These are phyloP conservation scores for Termitomyces sp. DNA, from an alignment of 768 basidiomycete genomes.

Conservation along the genomic window DNA sequence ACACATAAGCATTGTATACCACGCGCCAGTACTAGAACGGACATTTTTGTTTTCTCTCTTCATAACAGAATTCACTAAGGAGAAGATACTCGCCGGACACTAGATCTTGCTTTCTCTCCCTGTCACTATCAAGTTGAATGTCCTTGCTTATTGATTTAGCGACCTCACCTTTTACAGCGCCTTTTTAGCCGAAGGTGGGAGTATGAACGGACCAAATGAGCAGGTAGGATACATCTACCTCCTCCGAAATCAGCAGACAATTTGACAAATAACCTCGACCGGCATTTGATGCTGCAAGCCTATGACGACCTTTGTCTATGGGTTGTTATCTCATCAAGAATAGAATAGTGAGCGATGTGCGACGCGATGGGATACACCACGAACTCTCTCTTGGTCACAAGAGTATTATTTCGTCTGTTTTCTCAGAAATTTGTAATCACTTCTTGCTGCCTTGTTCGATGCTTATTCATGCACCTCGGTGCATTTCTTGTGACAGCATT, in stretches of 20 bases:
- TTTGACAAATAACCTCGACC: background rate
- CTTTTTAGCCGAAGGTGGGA: background rate
- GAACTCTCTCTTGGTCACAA: too few species aligned
- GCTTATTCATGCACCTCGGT: too few species aligned
- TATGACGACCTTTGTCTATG: background rate
- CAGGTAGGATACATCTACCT: background rate
- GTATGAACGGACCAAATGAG: background rate
- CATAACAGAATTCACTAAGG: background rate
- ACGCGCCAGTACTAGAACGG: slow-evolving; percentile 4
- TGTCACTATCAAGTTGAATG: background rate
- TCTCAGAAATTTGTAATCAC: too few species aligned
- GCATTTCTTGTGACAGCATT: too few species aligned
- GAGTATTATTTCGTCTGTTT: too few species aligned
- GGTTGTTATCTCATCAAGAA: background rate
- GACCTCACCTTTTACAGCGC: background rate
- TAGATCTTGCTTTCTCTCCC: background rate
- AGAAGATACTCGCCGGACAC: background rate
- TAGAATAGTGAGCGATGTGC: background rate
- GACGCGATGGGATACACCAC: background rate
- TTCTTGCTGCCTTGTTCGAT: too few species aligned
- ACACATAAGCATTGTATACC: slow-evolving; percentile 40
- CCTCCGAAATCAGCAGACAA: background rate
- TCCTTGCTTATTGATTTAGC: too few species aligned
- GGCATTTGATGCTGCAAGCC: background rate
- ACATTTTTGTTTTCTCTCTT: background rate